Evolutionary conservation across 139 green algal species (phyloP), one percentile per base, ranked within the genome.

Genomic region (Chlamydomonas sp.): DNA sequence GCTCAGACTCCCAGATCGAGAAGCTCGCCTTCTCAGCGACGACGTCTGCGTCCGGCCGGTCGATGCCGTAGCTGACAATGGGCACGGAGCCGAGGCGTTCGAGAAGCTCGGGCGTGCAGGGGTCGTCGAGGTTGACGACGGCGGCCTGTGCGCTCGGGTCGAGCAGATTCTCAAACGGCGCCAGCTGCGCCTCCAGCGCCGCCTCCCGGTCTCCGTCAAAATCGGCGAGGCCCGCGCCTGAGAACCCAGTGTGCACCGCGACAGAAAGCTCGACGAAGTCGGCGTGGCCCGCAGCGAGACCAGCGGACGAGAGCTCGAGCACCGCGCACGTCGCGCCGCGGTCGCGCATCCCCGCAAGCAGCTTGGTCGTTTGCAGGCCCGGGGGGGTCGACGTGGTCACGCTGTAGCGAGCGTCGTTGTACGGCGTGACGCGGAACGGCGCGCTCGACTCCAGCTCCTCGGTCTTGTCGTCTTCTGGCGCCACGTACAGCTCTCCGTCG

Each of bases 111-210:
- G 33, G 37, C 47, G 73, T 36, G 3, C 37, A 28, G 22, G 77
- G 75, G 74, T 92, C 88, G 59, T 97, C 92, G 2, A 93, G 48
- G 75, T 98, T 98, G 61, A 99, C 68, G 5, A 99, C 85, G 0
- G 88, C 91, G 36, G 85, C 78, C 74, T 97, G 69, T 57, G 61
- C 35, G 4, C 72, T 57, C 0, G 73, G 65, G 57, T 96, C 82
- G 0, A 71, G 66, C 54, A 96, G 78, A 3, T 48, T 35, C 0
- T 70, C 49, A 50, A 96, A 92, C 39, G 91, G 64, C 64, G 50
- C 59, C 36, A 75, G 65, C 73, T 89, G 80, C 20, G 67, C 65
- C 0, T 84, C 66, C 10, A 74, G 10, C 59, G 29, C 26, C 13
- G 16, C 20, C 31, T 66, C 59, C 33, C 16, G 8, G 54, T 64